A percentile compares a stretch with the other conserved stretches of the same genome.
phyloP scores from a whole-genome alignment of 495 filamentous ascomycete species.

The Penicillium daleae region DNA sequence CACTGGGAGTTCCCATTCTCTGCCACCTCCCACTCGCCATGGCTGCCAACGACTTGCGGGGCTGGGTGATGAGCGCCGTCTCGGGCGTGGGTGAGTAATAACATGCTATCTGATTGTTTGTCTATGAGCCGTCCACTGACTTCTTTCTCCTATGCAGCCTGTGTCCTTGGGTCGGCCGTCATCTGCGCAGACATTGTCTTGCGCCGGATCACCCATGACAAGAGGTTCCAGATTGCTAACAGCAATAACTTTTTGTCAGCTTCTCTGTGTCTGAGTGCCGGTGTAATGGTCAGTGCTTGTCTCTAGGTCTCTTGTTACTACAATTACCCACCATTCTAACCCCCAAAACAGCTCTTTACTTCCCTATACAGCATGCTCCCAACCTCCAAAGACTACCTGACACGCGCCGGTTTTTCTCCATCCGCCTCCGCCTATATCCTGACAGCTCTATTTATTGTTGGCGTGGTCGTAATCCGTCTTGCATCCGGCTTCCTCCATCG shows the following conservation, averaged over 20 bases:
- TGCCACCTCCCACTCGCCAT: conserved; percentile 33
- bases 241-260: conserved; percentile 85
- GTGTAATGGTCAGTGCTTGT: conserved; percentile 80
- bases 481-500: conserved; percentile 79
- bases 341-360: conserved; percentile 75
- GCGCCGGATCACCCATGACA: conserved; percentile 68
- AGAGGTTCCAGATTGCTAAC: conserved; percentile 83
- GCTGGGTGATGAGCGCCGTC: conserved; percentile 88
- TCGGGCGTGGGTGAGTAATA: conserved; percentile 72
- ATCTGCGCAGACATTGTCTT: conserved; percentile 85
- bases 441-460: conserved; percentile 76
- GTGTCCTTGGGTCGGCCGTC: conserved; percentile 77
- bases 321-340: conserved; percentile 13
- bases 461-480: conserved; percentile 82
- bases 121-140: background rate
- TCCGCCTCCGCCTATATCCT: conserved; percentile 70
- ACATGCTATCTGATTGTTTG: background rate
- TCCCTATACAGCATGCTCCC: conserved; percentile 95
- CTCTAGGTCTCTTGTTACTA: conserved; percentile 1
- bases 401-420: conserved; percentile 65
- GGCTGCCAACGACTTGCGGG: conserved; percentile 78
- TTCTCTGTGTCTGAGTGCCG: conserved; percentile 90
- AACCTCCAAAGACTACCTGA: conserved; percentile 75
- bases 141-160: conserved; percentile 57
- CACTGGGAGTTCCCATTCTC: conserved; percentile 17